A percentile compares a stretch with the other conserved stretches of the same genome.
Evolutionary conservation across 23 red algal genomes (phyloP).

Genomic region (Gracilaria domingensis): DNA sequence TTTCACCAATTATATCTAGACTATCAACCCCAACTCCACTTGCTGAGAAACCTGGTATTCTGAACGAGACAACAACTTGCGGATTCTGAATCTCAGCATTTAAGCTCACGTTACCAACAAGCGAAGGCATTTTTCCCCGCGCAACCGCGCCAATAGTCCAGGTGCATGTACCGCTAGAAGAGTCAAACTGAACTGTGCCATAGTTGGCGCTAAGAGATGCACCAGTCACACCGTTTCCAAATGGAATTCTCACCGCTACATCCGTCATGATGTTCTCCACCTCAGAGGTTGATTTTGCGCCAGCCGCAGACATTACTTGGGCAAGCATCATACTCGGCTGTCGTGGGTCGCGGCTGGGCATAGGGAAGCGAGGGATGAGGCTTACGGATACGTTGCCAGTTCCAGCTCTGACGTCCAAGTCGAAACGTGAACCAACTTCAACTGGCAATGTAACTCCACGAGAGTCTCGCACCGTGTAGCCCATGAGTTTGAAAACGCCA

Average conservation of each 20-base stretch:
- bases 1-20: slow-evolving; percentile 68
- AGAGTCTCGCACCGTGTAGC: slow-evolving; percentile 68
- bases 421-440: slow-evolving; percentile 62
- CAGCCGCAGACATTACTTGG: slow-evolving; percentile 66
- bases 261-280: slow-evolving; percentile 49
- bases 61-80: slow-evolving; percentile 59
- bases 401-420: slow-evolving; percentile 43
- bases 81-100: slow-evolving; percentile 45
- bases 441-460: slow-evolving; percentile 67
- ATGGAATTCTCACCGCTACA: slow-evolving; percentile 62
- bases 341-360: not conserved
- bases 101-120: slow-evolving; percentile 64
- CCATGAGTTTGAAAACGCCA: slow-evolving; percentile 78
- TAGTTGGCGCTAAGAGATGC: slow-evolving; percentile 63
- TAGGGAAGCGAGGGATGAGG: slow-evolving; percentile 59
- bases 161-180: slow-evolving; percentile 42
- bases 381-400: slow-evolving; percentile 65
- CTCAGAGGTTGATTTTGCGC: slow-evolving; percentile 38
- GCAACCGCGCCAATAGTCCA: slow-evolving; percentile 68
- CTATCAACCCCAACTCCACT: slow-evolving; percentile 73
- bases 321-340: slow-evolving; percentile 51
- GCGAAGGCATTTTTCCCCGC: slow-evolving; percentile 44
- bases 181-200: slow-evolving; percentile 73
- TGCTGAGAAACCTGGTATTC: slow-evolving; percentile 65
- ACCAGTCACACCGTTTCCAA: slow-evolving; percentile 55